Base-by-base conservation (phyloP, 768 basidiomycete genomes). In the Sarcodon sp. region DNA sequence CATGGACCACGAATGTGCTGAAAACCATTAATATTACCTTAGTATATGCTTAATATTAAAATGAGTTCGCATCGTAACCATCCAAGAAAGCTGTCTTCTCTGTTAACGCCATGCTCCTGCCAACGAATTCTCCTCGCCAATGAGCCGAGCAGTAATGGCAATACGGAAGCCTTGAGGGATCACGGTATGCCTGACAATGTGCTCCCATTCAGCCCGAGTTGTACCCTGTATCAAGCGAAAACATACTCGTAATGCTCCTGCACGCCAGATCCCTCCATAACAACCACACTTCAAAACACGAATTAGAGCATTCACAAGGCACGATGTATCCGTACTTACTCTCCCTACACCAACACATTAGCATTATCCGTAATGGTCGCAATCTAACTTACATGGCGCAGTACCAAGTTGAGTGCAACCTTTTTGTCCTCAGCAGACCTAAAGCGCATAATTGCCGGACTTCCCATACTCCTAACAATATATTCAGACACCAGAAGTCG, bases 371-470 rank as follows among this genome's bases (percentile, higher is more conserved):
- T 16, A 41, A 32, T 48, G 33, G 27, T n/a, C 12, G 35, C 8
- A 4, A 36, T 7, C 15, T 21, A n/a, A 34, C 67, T 56, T 54
- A 87, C 87, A 60, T 88, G 86, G 18, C 79, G 74, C 32, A 89
- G 67, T 47, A 76, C 65, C 33, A 88, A 63, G 3, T 69, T 75
- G 54, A 87, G 59, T 7, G 66, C 70, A 34, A 68, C 66, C 32
- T 44, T 51, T 37, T 50, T 51, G 15, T 47, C 51, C 51, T 46
- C 54, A 51, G 66, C 72, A 31, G 69, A 60, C 16, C 86, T 77
- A 59, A 90, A 90, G 56, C 86, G 79, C 83, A 90, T 90, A 45
- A 79, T 57, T 0, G 87, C 87, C 7, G 82, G 69, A 6, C 85
- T 79, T 35, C 87, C 87, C 15, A 90, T 64, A 0, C 86, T 88